Base-by-base conservation (phyloP, 2,329 filamentous ascomycete genomes). In the Aspergillus tubingensis region DNA sequence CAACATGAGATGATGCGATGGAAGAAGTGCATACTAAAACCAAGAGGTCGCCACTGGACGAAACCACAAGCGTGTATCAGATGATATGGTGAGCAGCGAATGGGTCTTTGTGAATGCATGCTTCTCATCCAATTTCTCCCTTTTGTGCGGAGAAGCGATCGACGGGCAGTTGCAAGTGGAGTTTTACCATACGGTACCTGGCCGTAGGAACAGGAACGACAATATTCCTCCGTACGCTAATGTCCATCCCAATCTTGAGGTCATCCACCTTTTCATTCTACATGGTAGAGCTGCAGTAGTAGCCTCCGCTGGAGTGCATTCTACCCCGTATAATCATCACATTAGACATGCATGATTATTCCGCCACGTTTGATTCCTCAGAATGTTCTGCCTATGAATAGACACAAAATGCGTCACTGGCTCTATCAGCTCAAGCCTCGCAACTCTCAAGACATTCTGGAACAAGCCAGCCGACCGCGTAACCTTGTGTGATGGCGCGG, bases 101-200 rank as follows among this genome's bases (percentile, higher is more conserved):
- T 36, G 32, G 10, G 10, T 36, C 32, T 36, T 30, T 30, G 27
- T 30, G 27, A 30, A 30, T 30, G 27, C 27, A 30, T 30, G 27
- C 1, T 30, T 30, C 41, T 44, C 17, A 44, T 44, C 8, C 41
- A 44, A 5, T 21, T 44, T 23, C 41, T 44, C 41, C 17, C 21
- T 10, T 11, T 23, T 13, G n/a, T 55, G 53, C 53, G 53, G 53
- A 55, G 53, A 55, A 55, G 53, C 53, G 53, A 55, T 55, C 53
- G 53, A 55, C 53, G 53, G 53, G 53, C 39, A 47, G 53, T 55
- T 55, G 39, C 41, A 27, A 17, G 53, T 55, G 53, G 53, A 47
- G 53, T 30, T 55, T 55, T 55, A 55, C 53, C 53, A 32, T 55
- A 55, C 53, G 25, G 39, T 55, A 55, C 53, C 51, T 53, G 50